Conservation (phyloP, 2,329 filamentous ascomycete genomes). For the Colletotrichum sp. region DNA sequence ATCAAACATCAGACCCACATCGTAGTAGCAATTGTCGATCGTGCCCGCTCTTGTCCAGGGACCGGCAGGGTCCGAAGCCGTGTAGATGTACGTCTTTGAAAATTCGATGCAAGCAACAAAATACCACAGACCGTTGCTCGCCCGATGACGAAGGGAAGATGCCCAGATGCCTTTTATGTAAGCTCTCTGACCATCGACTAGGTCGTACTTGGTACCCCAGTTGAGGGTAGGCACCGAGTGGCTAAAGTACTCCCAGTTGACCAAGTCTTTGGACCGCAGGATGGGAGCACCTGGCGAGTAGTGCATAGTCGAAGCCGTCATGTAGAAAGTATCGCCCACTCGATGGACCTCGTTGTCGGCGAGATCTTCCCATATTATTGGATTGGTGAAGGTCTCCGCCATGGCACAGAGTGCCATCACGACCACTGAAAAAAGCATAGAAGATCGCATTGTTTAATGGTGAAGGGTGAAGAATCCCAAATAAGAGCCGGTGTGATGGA, state of each 20-base stretch:
- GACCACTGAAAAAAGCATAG: accelerated
- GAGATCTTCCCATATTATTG: constrained; percentile 54
- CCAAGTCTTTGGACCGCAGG: constrained; percentile 52
- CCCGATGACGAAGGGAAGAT: constrained; percentile 40
- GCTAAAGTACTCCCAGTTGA: constrained; percentile 45
- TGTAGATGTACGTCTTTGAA: constrained; percentile 21
- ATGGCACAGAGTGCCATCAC: background rate
- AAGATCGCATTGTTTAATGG: background rate
- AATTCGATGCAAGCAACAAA: constrained; percentile 21
- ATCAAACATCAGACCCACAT: constrained; percentile 36
- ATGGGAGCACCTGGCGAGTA: constrained; percentile 56
- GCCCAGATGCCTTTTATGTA: constrained; percentile 61
- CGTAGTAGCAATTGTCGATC: constrained; percentile 22
- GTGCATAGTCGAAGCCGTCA: constrained; percentile 53
- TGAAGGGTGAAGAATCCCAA: accelerated
- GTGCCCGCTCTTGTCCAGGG: background rate
- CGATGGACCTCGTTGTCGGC: constrained; percentile 56
- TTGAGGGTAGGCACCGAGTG: constrained; percentile 39
- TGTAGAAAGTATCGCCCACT: constrained; percentile 41
- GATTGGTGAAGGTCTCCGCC: constrained; percentile 42
- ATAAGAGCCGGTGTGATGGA: background rate
- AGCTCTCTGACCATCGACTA: constrained; percentile 44
- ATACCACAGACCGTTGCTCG: constrained; percentile 20
- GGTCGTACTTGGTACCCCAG: constrained; percentile 49
- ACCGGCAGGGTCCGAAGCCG: background rate